Base-by-base conservation (phyloP, 805 yeast genomes). In the Myxozyma geophila region DNA sequence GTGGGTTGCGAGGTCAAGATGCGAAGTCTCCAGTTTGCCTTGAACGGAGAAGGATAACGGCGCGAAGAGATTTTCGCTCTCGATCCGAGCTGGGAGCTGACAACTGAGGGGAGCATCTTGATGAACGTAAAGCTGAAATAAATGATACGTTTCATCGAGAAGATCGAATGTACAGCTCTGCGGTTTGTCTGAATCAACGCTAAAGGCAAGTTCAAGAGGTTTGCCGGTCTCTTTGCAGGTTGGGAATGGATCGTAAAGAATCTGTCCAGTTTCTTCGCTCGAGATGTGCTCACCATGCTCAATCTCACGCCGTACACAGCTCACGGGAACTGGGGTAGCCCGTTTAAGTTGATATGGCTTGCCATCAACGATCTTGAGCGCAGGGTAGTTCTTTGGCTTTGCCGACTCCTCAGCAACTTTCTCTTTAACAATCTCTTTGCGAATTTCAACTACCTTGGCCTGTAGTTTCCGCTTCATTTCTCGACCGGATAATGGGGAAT, bases 51-150 rank as follows among this genome's bases (percentile, higher is more conserved):
- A 80, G 7, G 85, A 81, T 60, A 88, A 74, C 5, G 93, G 92
- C 12, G 87, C 76, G 41, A 13, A 58, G 28, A 54, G 59, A 23
- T 40, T 47, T 54, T 51, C 55, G 41, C 64, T 50, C 15, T 81
- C 81, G 7, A 80, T 80, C 19, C 82, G 76, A 62, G 84, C 74
- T 2, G 89, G 88, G 9, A 87, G 68, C 60, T 87, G 78, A 74
- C 95, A 89, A 53, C 88, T 82, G 72, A 86, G 84, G 36, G 95
- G 95, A 8, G 83, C 85, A 73, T 89, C 95, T 72, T 88, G 88
- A 74, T 89, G 95, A 49, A 89, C 77, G 72, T 88, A 88, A 53
- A 88, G 77, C 76, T 89, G 93, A 74, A 89, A 87, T 63, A 88
- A 73, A 71, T 89, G 95, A 72, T 82, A 89, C 47, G 85, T 70